Base-by-base conservation (phyloP, 2,329 filamentous ascomycete species). In the Penicillium sclerotigenum region DNA sequence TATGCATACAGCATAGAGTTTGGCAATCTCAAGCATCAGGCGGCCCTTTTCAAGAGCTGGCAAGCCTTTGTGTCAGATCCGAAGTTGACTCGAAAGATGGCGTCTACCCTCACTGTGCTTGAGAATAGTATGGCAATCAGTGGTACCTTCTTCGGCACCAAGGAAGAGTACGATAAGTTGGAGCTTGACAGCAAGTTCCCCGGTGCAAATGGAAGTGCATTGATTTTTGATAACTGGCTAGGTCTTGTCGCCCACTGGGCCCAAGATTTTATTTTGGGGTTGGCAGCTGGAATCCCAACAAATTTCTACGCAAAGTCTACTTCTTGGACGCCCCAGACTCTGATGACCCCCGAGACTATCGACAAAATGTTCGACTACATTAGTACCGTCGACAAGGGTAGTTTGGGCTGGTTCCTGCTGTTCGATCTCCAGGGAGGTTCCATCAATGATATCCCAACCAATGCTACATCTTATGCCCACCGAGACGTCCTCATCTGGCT, bases 401-500 rank as follows among this genome's bases (percentile, higher is more conserved):
- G 13, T 46, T 24, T 34, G 20, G 20, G 43, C 20, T 46, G 43
- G 43, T 46, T 46, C 20, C 5, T 46, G 20, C n/a, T 46, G 43
- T 87, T 87, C 64, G 82, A 86, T 65, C 79, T 82, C 0, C 76
- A 79, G 29, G 43, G 43, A 34, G 43, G 43, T 33, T 83, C 82
- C 24, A 78, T 84, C 53, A 79, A 75, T 60, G 83, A 87, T 55
- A 73, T 82, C 1, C 71, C 83, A 0, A 66, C 68, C 55, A 75
- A 84, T 58, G 80, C 79, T 13, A 86, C 85, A 0, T 80, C 84
- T 9, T 87, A 85, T 63, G 79, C 81, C 0, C 84, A 87, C 63
- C 80, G 85, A 47, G 82, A 87, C 74, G 83, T 83, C 59, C 63
- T 86, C 36, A 79, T 86, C 70, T 86, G 84, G 71, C 79, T 84